Evolutionary conservation across 345 rosid genomes (phyloP).

Genomic region (Moricandia moricandioides): DNA sequence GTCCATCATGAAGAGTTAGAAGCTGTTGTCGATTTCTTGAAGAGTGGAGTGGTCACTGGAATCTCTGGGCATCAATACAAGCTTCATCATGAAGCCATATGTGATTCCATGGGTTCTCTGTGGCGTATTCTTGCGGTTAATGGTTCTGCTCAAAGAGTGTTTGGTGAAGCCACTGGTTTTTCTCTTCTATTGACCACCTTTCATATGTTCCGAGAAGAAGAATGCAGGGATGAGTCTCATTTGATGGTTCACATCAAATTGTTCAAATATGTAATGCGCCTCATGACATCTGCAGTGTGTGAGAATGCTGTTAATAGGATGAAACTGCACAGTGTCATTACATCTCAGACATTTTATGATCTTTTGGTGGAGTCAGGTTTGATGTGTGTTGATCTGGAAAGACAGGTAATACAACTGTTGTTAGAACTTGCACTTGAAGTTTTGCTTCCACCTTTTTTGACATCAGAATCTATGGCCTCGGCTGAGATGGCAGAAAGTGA

Average conservation of each 20-base stretch:
- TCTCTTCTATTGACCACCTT: conserved; percentile 92
- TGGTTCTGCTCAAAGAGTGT: conserved; percentile 78
- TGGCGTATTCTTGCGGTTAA: conserved; percentile 94
- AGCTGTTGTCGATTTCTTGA: conserved; percentile 81
- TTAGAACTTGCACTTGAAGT: conserved; percentile 95
- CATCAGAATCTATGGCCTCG: conserved; percentile 51
- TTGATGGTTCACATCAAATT: conserved; percentile 57
- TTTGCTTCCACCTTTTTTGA: conserved; percentile 80
- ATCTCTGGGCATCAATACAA: conserved; percentile 80
- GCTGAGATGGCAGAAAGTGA: conserved; percentile 49
- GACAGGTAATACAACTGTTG: conserved; percentile 87
- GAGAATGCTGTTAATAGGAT: conserved; percentile 78
- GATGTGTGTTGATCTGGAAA: conserved; percentile 90
- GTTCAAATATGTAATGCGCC: conserved; percentile 80
- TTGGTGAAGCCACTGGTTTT: conserved; percentile 97
- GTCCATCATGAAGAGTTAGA: conserved; percentile 89
- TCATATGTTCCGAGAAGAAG: conserved; percentile 78
- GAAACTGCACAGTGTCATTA: conserved; percentile 72
- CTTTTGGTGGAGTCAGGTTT: conserved; percentile 88
- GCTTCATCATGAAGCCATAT: conserved; percentile 86
- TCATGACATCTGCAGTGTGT: conserved; percentile 80
- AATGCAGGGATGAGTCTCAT: conserved; percentile 52
- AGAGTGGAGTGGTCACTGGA: conserved; percentile 95
- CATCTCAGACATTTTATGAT: conserved; percentile 89
- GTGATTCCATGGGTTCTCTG: conserved; percentile 93